Percentiles rank a stretch among this genome's conserved stretches.
Evolutionary conservation across 352 stramenopile species (phyloP).

Genomic region (Globisporangium perplexum): DNA sequence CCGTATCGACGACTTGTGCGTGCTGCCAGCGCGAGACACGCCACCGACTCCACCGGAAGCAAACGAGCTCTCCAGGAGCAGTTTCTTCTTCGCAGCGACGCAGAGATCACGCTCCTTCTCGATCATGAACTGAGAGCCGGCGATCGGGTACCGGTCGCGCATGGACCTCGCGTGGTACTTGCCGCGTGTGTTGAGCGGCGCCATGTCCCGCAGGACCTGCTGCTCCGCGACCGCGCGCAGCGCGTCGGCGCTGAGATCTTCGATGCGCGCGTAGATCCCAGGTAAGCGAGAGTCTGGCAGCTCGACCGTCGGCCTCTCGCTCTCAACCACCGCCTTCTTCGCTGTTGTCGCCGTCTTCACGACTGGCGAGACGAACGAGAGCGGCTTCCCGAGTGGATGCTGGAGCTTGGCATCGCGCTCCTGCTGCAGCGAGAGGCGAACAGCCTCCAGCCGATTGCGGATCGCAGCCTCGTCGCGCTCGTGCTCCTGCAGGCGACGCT

Average conservation of each 20-base stretch:
- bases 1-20: not conserved
- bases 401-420: not conserved
- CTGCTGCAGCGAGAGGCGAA: slow-evolving; percentile 13
- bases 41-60: slow-evolving; percentile 1
- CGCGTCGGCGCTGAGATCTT: slow-evolving; percentile 29
- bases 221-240: slow-evolving; percentile 44
- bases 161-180: slow-evolving; percentile 72
- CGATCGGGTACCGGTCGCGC: slow-evolving; percentile 67
- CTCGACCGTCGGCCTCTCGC: not conserved
- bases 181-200: slow-evolving; percentile 42
- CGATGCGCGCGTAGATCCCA: slow-evolving; percentile 44
- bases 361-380: not conserved
- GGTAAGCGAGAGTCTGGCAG: slow-evolving; percentile 9
- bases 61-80: slow-evolving; percentile 29
- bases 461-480: slow-evolving; percentile 23
- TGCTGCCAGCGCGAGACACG: not conserved
- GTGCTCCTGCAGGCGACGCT: slow-evolving; percentile 27
- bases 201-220: slow-evolving; percentile 24
- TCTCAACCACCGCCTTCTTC: not conserved
- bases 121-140: slow-evolving; percentile 57
- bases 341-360: not conserved
- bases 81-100: slow-evolving; percentile 57
- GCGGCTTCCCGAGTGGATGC: not conserved
- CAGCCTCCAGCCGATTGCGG: slow-evolving; percentile 19
- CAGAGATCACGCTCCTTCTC: slow-evolving; percentile 61